Evolutionary conservation across 2,329 filamentous ascomycete genomes (phyloP).

Genomic region (Cladosporium sp.): DNA sequence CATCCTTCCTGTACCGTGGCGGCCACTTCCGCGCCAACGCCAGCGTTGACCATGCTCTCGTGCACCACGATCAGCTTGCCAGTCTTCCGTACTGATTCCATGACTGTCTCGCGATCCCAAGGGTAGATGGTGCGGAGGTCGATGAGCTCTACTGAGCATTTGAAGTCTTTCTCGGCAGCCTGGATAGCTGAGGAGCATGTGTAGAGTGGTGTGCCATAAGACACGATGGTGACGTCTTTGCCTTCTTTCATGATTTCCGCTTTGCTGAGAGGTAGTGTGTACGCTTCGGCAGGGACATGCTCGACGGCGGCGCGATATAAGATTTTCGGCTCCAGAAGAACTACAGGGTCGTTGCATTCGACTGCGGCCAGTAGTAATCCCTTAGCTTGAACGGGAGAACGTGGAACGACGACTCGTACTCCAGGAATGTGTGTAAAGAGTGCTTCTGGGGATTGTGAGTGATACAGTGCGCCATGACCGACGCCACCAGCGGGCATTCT

Average conservation of each 20-base stretch:
- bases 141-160: slow-evolving; percentile 76
- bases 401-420: slow-evolving; percentile 76
- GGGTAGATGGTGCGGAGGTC: slow-evolving; percentile 86
- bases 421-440: slow-evolving; percentile 87
- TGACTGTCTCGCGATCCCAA: slow-evolving; percentile 78
- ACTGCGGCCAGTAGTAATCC: slow-evolving; percentile 76
- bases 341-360: slow-evolving; percentile 73
- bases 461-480: slow-evolving; percentile 82
- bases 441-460: slow-evolving; percentile 83
- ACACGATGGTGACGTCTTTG: slow-evolving; percentile 75
- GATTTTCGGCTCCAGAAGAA: slow-evolving; percentile 94
- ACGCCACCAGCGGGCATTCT: slow-evolving; percentile 89
- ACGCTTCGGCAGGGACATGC: slow-evolving; percentile 77
- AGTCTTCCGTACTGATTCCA: slow-evolving; percentile 81
- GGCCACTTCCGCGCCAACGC: slow-evolving; percentile 83
- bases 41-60: slow-evolving; percentile 86
- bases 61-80: slow-evolving; percentile 84
- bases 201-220: slow-evolving; percentile 86
- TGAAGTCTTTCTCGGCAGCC: slow-evolving; percentile 69
- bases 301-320: slow-evolving; percentile 88
- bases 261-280: slow-evolving; percentile 78
- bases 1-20: slow-evolving; percentile 84
- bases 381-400: slow-evolving; percentile 84
- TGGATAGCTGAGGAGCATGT: slow-evolving; percentile 73
- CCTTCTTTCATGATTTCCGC: slow-evolving; percentile 80